These are phyloP conservation scores for Tolypocladium nubicola DNA, from an alignment of 2,329 filamentous ascomycete genomes.

Conservation along the genomic window DNA sequence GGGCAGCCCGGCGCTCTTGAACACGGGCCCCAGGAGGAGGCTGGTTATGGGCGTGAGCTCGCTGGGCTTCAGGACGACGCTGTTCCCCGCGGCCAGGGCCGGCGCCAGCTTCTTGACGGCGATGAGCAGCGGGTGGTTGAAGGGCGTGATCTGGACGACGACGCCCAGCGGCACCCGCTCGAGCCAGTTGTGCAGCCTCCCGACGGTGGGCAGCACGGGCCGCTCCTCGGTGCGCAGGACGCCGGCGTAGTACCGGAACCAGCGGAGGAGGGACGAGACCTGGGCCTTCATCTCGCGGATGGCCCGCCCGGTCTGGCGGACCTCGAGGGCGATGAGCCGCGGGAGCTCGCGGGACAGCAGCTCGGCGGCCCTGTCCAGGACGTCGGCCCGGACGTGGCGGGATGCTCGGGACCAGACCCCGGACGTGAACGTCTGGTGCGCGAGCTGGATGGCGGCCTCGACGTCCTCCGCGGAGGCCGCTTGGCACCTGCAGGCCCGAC, in stretches of 20 bases:
- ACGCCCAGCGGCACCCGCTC: conserved; percentile 47
- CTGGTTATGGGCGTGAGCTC: conserved; percentile 52
- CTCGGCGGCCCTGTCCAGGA: conserved; percentile 48
- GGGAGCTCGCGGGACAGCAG: conserved; percentile 43
- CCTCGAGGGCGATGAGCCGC: conserved; percentile 51
- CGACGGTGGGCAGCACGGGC: conserved; percentile 52
- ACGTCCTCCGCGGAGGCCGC: conserved; percentile 18
- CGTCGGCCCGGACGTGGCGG: conserved; percentile 47
- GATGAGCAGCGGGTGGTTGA: conserved; percentile 48
- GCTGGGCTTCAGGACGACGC: conserved; percentile 50
- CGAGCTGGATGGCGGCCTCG: conserved; percentile 22
- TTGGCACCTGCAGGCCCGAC: conserved; percentile 11
- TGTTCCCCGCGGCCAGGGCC: conserved; percentile 48
- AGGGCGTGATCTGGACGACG: conserved; percentile 45
- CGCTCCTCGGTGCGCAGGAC: conserved; percentile 58
- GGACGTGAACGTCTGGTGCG: conserved; percentile 55
- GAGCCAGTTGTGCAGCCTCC: conserved; percentile 47
- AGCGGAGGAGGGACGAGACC: conserved; percentile 52
- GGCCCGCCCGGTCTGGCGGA: conserved; percentile 56
- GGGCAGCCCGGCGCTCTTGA: conserved; percentile 59
- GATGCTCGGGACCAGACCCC: conserved; percentile 54
- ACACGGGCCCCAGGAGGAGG: conserved; percentile 47
- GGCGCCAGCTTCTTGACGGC: conserved; percentile 51
- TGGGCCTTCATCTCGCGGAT: conserved; percentile 63
- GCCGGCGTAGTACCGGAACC: conserved; percentile 63